phyloP scores from a whole-genome alignment of 2,329 filamentous ascomycete genomes.

The Cladophialophora exuberans region DNA sequence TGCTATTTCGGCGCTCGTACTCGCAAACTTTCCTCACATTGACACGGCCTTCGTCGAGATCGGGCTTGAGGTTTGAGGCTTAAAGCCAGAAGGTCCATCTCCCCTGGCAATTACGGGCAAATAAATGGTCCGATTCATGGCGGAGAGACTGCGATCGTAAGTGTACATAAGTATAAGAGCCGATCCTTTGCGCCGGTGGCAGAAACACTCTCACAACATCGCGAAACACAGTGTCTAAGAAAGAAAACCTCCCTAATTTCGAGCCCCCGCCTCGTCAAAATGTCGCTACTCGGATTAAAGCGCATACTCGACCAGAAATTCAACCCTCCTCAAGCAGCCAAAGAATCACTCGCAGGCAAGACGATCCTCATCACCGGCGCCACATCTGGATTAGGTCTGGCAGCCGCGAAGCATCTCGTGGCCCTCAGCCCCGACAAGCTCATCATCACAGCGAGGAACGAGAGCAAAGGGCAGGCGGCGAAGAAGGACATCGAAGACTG shows the following conservation, averaged over 20 bases:
- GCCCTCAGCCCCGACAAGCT: conserved; percentile 46
- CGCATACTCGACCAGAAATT: conserved; percentile 21
- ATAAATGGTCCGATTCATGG: too few relatives aligned
- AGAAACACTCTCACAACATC: too few relatives aligned
- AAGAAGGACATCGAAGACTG: conserved; percentile 43
- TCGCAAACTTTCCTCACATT: too few relatives aligned
- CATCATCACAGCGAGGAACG: conserved; percentile 52
- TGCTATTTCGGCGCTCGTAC: too few relatives aligned
- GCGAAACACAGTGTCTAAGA: background rate
- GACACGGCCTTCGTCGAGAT: too few relatives aligned
- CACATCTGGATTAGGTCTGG: conserved; percentile 55
- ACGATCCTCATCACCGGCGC: conserved; percentile 56
- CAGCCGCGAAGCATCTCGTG: conserved; percentile 54
- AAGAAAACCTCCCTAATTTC: background rate
- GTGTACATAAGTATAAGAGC: too few relatives aligned
- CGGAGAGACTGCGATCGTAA: too few relatives aligned
- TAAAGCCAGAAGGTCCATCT: too few relatives aligned
- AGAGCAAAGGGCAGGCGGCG: conserved; percentile 46
- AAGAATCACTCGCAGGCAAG: conserved; percentile 47
- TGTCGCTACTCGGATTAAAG: conserved; percentile 10
- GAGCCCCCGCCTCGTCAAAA: background rate
- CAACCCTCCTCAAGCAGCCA: conserved; percentile 37
- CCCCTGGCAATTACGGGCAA: too few relatives aligned
- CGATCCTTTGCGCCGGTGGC: too few relatives aligned
- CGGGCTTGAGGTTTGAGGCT: too few relatives aligned